These are phyloP conservation scores for Trichoderma sp. DNA, from an alignment of 2,329 filamentous ascomycete genomes.

Conservation along the genomic window DNA sequence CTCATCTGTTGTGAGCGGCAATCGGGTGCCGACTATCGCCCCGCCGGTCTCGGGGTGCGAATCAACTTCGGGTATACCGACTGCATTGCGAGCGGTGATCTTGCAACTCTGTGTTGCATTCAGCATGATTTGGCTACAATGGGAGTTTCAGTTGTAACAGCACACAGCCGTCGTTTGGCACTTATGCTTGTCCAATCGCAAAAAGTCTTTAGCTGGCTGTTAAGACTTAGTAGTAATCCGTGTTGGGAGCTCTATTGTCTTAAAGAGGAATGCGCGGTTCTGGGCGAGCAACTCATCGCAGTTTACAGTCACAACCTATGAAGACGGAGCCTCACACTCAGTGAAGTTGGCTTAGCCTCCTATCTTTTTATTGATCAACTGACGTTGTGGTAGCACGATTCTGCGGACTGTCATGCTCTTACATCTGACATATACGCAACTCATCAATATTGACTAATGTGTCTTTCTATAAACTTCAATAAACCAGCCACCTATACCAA, in stretches of 20 bases:
- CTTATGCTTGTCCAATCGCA: background rate
- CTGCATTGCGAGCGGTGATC: background rate
- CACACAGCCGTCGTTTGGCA: background rate
- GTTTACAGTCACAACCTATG: background rate
- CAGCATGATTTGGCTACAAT: background rate
- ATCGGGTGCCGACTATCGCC: background rate
- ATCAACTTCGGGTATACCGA: conserved; percentile 17
- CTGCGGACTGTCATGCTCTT: background rate
- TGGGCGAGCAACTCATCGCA: background rate
- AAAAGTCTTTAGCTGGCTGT: background rate
- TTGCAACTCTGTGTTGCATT: conserved; percentile 2
- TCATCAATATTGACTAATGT: background rate
- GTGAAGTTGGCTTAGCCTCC: no score
- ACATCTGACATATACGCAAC: background rate
- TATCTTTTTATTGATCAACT: background rate
- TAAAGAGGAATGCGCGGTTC: background rate
- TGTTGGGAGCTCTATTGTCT: background rate
- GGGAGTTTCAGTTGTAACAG: background rate
- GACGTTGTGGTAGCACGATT: background rate
- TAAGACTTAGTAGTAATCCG: background rate
- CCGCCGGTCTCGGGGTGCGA: conserved; percentile 19
- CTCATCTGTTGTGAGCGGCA: background rate
- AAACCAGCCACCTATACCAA: background rate
- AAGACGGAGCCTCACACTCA: background rate
- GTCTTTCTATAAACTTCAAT: background rate